Evolutionary conservation across 2,329 filamentous ascomycete genomes (phyloP).

Genomic region (Aspergillus ruber): DNA sequence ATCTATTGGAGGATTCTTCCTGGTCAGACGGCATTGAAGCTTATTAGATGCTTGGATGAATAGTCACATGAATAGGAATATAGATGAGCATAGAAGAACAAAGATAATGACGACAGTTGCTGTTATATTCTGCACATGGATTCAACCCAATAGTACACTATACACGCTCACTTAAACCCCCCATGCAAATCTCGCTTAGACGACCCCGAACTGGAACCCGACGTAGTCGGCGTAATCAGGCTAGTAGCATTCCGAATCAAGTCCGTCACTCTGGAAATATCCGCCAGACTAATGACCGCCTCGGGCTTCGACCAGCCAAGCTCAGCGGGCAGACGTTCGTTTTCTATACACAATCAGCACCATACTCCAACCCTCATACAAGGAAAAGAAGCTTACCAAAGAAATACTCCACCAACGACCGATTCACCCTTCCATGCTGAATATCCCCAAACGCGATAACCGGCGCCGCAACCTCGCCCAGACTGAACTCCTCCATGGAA

Average conservation of each 20-base stretch:
- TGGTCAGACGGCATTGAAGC: no score
- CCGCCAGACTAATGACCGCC: constrained; percentile 5
- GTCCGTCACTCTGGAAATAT: constrained; percentile 6
- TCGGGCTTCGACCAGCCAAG: constrained; percentile 35
- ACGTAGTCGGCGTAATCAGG: constrained; percentile 17
- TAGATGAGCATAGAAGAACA: no score
- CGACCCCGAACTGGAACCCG: background rate
- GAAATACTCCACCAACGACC: constrained; percentile 17
- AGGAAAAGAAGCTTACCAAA: constrained; percentile 9
- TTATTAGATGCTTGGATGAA: no score
- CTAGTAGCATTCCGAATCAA: constrained; percentile 10
- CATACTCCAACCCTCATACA: constrained; percentile 12
- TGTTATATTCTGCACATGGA: no score
- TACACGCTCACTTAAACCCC: no score
- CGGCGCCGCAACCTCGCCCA: constrained; percentile 47
- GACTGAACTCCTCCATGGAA: constrained; percentile 39
- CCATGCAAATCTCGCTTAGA: background rate
- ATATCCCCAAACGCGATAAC: constrained; percentile 47
- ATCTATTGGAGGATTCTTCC: no score
- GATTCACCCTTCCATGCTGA: constrained; percentile 32
- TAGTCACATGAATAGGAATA: no score
- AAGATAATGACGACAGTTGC: no score
- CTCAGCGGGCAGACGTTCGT: constrained; percentile 37
- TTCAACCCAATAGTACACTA: no score
- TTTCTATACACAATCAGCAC: constrained; percentile 26